Base-by-base conservation (phyloP, 352 stramenopile species). In the Sclerospora graminicola region DNA sequence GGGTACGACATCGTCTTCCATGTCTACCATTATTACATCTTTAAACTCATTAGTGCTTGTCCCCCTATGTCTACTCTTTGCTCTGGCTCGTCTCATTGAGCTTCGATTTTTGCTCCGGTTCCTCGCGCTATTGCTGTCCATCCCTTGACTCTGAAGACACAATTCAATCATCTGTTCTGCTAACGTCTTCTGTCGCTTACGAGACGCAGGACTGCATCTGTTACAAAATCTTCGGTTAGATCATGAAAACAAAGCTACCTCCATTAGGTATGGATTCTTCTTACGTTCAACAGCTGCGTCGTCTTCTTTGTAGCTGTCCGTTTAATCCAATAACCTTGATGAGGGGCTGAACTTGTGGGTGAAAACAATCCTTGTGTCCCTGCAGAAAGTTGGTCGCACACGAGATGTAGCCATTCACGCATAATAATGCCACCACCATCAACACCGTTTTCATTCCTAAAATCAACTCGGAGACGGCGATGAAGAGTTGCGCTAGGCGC, bases 371-470 rank as follows among this genome's bases (percentile, higher is more conserved):
- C 77, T 4, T 55, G 56, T 14, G 54, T 33, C 13, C 77, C 69
- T 0, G 60, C 38, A 45, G 87, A 84, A 23, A 92, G 24, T 20
- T 86, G 59, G 4, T 54, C 65, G 46, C 65, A 84, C 27, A 95
- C 47, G 23, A 96, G 48, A 39, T 83, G 60, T 30, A 86, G 50
- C 81, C 81, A 92, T 40, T 92, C 81, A 7, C 81, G 71, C 33
- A 86, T 55, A 41, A 92, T 82, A 1, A 75, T 78, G 20, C 81
- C 81, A 15, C 73, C 78, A 23, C 90, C 81, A 3, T 88, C 48
- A 13, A 76, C 76, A 3, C 21, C 67, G 65, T 95, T 21, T 79
- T 95, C 81, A 21, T 85, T 72, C 41, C 84, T 67, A 51, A 96
- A 95, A 35, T 94, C 71, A 20, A 94, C 75, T 1, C 81, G 68